A percentile compares a stretch with the other conserved stretches of the same genome.
Evolutionary conservation across 768 basidiomycete genomes (phyloP).

Genomic region (Pleurotus salmoneostramineus): DNA sequence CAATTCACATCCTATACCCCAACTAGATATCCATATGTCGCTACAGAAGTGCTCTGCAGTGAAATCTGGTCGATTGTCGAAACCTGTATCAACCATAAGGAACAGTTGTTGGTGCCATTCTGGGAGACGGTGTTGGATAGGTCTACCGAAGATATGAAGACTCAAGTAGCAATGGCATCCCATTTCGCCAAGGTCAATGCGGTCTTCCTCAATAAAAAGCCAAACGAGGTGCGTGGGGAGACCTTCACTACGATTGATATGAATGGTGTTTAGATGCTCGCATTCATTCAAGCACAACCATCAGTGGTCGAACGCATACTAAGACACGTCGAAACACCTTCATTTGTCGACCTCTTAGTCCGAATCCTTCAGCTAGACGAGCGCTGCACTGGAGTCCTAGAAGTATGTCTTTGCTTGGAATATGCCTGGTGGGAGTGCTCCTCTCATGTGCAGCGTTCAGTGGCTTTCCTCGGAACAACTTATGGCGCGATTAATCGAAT

Average conservation of each 20-base stretch:
- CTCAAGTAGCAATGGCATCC: constrained; percentile 80
- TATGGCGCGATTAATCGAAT: constrained; percentile 74
- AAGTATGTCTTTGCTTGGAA: constrained; percentile 55
- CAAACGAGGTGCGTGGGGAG: constrained; percentile 61
- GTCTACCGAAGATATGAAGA: constrained; percentile 83
- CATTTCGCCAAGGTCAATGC: constrained; percentile 95
- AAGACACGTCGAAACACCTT: constrained; percentile 81
- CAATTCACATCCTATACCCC: too few species aligned
- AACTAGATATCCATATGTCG: constrained; percentile 85
- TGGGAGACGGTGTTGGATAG: constrained; percentile 88
- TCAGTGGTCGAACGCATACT: constrained; percentile 79
- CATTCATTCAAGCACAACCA: constrained; percentile 84
- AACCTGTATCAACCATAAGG: constrained; percentile 70
- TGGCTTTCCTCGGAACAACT: constrained; percentile 87
- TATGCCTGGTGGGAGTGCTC: constrained; percentile 19
- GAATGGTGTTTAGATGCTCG: constrained; percentile 69
- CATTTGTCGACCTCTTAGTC: constrained; percentile 88
- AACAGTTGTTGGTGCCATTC: constrained; percentile 78
- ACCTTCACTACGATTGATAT: constrained; percentile 22
- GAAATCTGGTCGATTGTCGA: constrained; percentile 95
- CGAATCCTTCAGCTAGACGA: constrained; percentile 90
- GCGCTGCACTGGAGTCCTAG: constrained; percentile 78
- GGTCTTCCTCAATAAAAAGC: constrained; percentile 83
- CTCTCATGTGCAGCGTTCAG: constrained; percentile 38
- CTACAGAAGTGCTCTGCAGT: constrained; percentile 93